Evolutionary conservation across 192 early-diverging fungal species (phyloP).

Genomic region (Coemansia sp.): DNA sequence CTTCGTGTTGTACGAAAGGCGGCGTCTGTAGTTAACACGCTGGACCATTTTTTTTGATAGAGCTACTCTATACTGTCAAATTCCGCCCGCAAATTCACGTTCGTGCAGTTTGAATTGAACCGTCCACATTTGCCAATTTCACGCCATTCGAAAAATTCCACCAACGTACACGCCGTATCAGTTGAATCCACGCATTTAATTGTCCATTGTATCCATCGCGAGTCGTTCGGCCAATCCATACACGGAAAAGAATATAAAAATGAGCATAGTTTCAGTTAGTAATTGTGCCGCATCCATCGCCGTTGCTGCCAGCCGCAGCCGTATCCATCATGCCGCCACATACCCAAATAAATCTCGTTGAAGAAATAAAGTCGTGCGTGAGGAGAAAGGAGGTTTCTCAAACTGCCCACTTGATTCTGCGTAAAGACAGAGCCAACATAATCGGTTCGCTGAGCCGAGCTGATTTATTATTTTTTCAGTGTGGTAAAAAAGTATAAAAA

Average conservation of each 20-base stretch:
- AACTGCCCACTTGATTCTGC: background rate
- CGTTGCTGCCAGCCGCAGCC: background rate
- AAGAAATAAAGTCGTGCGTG: conserved; percentile 11
- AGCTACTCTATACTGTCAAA: conserved; percentile 28
- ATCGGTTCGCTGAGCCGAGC: background rate
- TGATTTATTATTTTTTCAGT: background rate
- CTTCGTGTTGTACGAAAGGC: conserved; percentile 88
- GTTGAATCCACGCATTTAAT: background rate
- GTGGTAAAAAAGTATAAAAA: background rate
- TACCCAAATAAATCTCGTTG: conserved; percentile 11
- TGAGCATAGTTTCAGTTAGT: background rate
- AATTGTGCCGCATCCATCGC: conserved; percentile 13
- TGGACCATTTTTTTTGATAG: conserved; percentile 54
- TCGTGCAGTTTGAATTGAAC: background rate
- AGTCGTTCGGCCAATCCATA: background rate
- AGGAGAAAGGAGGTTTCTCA: conserved; percentile 19
- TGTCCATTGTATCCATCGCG: background rate
- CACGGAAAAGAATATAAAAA: background rate
- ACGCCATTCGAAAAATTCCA: background rate
- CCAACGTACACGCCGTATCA: background rate
- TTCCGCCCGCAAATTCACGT: background rate
- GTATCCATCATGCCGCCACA: conserved; percentile 13
- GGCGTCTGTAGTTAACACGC: conserved; percentile 82
- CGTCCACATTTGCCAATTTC: conserved; percentile 3
- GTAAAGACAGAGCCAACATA: background rate